Conservation (phyloP, 2,329 filamentous ascomycete genomes). For the Cytospora mali region DNA sequence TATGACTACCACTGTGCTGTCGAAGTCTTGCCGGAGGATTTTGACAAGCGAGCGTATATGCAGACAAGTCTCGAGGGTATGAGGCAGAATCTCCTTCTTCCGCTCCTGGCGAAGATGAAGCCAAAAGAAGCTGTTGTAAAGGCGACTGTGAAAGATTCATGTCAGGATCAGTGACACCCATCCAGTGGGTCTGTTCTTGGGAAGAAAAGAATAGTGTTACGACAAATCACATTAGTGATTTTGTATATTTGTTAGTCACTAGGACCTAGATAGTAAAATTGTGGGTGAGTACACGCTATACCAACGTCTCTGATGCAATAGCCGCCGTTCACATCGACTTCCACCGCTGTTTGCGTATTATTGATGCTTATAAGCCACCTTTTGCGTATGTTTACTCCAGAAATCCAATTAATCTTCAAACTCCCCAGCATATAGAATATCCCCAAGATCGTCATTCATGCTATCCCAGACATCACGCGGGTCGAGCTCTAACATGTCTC, state of each 20-base stretch:
- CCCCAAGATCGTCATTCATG: constrained; percentile 47
- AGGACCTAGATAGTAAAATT: background rate
- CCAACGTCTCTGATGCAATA: background rate
- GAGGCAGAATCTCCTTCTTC: constrained; percentile 22
- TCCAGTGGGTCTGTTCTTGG: background rate
- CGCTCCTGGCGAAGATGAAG: constrained; percentile 22
- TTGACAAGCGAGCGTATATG: constrained; percentile 19
- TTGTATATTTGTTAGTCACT: background rate
- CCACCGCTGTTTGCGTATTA: too few relatives aligned
- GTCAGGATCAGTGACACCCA: background rate
- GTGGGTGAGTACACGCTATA: background rate
- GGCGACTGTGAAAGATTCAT: background rate
- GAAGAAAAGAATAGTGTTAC: background rate
- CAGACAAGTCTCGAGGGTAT: constrained; percentile 15
- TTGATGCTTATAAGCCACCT: too few relatives aligned
- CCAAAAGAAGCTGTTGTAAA: background rate
- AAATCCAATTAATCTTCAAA: constrained; percentile 33
- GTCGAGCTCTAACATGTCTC: constrained; percentile 38
- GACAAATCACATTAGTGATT: background rate
- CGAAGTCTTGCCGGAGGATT: constrained; percentile 2
- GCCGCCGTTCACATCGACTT: background rate
- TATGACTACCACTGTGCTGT: constrained; percentile 23
- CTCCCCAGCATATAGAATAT: constrained; percentile 50
- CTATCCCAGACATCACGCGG: constrained; percentile 48
- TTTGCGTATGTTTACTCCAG: background rate